These are phyloP conservation scores for Ceratocystis destructans DNA, from an alignment of 2,329 filamentous ascomycete genomes.

Conservation along the genomic window DNA sequence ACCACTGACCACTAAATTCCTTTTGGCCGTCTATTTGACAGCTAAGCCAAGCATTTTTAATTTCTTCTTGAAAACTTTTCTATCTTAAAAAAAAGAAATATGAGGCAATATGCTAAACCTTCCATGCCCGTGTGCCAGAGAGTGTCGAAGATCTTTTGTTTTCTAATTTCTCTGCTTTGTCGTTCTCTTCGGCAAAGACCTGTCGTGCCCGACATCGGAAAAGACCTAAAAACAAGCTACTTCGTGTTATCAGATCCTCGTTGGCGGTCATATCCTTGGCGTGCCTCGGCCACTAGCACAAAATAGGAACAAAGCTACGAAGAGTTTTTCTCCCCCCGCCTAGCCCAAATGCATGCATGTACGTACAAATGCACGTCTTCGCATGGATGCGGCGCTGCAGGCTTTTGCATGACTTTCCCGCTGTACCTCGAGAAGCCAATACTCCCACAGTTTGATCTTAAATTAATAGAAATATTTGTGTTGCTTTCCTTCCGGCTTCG, in stretches of 20 bases:
- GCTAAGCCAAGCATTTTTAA: slow-evolving; percentile 5
- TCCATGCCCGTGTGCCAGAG: background rate
- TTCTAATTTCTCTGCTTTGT: background rate
- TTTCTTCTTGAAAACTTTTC: background rate
- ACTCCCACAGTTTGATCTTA: too few relatives aligned
- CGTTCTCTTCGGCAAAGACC: background rate
- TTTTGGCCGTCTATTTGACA: background rate
- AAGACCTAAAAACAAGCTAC: background rate
- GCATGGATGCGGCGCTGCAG: too few relatives aligned
- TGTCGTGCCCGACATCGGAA: slow-evolving; percentile 1
- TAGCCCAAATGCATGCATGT: background rate
- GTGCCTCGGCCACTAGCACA: slow-evolving; percentile 4
- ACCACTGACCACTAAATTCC: background rate
- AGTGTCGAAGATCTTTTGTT: background rate
- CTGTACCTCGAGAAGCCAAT: too few relatives aligned
- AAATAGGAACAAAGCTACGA: slow-evolving; percentile 8
- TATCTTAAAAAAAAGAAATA: background rate
- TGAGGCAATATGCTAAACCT: too few relatives aligned
- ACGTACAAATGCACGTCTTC: too few relatives aligned
- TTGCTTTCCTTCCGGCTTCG: too few relatives aligned
- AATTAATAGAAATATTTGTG: too few relatives aligned
- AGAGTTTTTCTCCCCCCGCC: slow-evolving; percentile 1
- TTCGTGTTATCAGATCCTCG: slow-evolving; percentile 6
- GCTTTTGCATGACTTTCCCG: too few relatives aligned
- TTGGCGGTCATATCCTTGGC: background rate